These are phyloP conservation scores for Monilinia fructigena DNA, from an alignment of 2,329 filamentous ascomycete genomes.

Conservation along the genomic window DNA sequence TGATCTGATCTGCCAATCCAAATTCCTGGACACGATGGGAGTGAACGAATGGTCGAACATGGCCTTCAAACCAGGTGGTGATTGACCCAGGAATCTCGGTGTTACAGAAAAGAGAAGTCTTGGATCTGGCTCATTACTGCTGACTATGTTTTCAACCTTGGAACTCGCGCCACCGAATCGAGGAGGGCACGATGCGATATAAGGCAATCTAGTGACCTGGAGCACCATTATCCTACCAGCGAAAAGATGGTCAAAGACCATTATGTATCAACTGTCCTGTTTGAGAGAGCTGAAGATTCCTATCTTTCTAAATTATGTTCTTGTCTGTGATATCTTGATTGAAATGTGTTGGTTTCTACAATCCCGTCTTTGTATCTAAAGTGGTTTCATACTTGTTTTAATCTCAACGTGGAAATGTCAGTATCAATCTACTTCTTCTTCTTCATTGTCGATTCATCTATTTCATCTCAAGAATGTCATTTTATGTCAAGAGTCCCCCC, in stretches of 20 bases:
- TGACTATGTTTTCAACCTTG: not conserved
- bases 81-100: not conserved
- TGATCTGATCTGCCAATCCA: no score
- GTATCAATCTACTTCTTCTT: not conserved
- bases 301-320: not conserved
- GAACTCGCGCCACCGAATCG: not conserved
- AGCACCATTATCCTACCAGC: not conserved
- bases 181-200: not conserved
- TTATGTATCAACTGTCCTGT: not conserved
- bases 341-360: not conserved
- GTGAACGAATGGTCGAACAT: not conserved
- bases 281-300: no score
- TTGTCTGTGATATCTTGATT: not conserved
- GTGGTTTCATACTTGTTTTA: not conserved
- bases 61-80: not conserved
- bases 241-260: no score
- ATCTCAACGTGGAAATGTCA: not conserved
- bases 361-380: not conserved
- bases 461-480: not conserved
- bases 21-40: no score
- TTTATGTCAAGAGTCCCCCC: no score
- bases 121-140: not conserved
- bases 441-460: not conserved
- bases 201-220: slow-evolving; percentile 8
- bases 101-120: not conserved